Percentiles rank a stretch among this genome's conserved stretches.
Evolutionary conservation across 352 stramenopile genomes (phyloP).

Genomic region (Phytopythium boreale): DNA sequence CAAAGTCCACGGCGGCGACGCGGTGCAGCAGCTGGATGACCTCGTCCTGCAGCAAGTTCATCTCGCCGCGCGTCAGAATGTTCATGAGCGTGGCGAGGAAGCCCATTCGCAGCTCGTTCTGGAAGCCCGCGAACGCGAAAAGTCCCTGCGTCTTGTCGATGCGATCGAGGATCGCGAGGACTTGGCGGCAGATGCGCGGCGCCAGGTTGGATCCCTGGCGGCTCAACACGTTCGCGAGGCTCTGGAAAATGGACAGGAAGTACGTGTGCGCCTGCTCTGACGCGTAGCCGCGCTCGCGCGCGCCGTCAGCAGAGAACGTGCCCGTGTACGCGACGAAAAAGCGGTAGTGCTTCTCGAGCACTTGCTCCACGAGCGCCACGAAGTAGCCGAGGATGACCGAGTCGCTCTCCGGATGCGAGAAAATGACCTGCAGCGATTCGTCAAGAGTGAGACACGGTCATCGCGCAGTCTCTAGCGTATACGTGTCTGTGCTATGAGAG

Average conservation of each 20-base stretch:
- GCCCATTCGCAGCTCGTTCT: slow-evolving; percentile 65
- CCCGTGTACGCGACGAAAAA: slow-evolving; percentile 64
- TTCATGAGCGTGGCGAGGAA: slow-evolving; percentile 80
- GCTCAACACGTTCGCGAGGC: slow-evolving; percentile 56
- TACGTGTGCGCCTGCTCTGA: slow-evolving; percentile 69
- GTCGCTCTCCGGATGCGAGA: slow-evolving; percentile 67
- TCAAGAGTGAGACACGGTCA: not conserved
- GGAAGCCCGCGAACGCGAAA: slow-evolving; percentile 74
- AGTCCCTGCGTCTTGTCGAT: slow-evolving; percentile 63
- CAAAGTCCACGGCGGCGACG: slow-evolving; percentile 68
- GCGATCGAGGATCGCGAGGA: slow-evolving; percentile 61
- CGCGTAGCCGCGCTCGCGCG: slow-evolving; percentile 53
- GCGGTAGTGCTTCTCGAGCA: slow-evolving; percentile 79
- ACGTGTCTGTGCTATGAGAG: too few relatives aligned
- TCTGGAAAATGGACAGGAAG: slow-evolving; percentile 79
- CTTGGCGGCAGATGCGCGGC: slow-evolving; percentile 66
- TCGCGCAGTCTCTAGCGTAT: not conserved
- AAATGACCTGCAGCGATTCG: slow-evolving; percentile 44
- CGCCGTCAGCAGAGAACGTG: slow-evolving; percentile 41
- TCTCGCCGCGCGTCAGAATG: slow-evolving; percentile 68
- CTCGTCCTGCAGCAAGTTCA: slow-evolving; percentile 80
- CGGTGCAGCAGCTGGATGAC: slow-evolving; percentile 66
- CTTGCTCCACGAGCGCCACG: slow-evolving; percentile 63
- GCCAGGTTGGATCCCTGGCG: slow-evolving; percentile 50
- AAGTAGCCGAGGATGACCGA: slow-evolving; percentile 68